Evolutionary conservation across 2,329 filamentous ascomycete genomes (phyloP).

Genomic region (Fusarium robinianum): DNA sequence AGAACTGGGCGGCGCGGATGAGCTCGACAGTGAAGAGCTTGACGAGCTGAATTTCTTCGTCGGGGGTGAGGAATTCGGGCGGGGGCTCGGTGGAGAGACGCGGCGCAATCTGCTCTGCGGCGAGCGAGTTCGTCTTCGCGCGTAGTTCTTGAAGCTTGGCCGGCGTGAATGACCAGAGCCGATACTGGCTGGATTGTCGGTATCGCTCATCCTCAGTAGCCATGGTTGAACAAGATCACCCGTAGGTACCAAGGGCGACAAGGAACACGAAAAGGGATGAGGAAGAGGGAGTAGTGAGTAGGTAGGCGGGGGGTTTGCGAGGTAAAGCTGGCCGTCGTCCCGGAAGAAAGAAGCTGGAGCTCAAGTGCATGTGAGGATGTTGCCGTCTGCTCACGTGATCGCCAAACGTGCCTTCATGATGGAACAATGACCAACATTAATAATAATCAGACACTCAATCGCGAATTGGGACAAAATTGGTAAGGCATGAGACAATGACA

Average conservation of each 20-base stretch:
- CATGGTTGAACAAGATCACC: too few species aligned
- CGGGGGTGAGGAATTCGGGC: slow-evolving; percentile 79
- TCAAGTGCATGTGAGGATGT: not conserved
- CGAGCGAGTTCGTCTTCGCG: slow-evolving; percentile 76
- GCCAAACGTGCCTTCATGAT: too few species aligned
- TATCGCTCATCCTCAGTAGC: slow-evolving; percentile 89
- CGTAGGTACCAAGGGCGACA: not conserved
- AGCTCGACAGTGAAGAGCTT: slow-evolving; percentile 72
- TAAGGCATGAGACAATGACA: too few species aligned
- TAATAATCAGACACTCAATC: too few species aligned
- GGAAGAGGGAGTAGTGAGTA: too few species aligned
- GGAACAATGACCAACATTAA: too few species aligned
- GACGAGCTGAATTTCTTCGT: slow-evolving; percentile 82
- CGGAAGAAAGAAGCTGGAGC: too few species aligned
- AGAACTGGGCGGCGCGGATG: slow-evolving; percentile 60
- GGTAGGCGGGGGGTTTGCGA: too few species aligned
- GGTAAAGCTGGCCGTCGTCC: too few species aligned
- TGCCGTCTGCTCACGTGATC: slow-evolving; percentile 19
- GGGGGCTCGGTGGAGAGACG: slow-evolving; percentile 59
- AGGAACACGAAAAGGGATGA: not conserved
- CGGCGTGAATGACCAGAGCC: slow-evolving; percentile 89
- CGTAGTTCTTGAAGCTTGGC: slow-evolving; percentile 73
- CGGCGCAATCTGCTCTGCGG: slow-evolving; percentile 63
- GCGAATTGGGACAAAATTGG: too few species aligned
- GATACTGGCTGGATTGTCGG: slow-evolving; percentile 85